Evolutionary conservation across 2,329 filamentous ascomycete genomes (phyloP), one percentile per base, ranked within the genome.

Genomic region (Amauroascus verrucosus): DNA sequence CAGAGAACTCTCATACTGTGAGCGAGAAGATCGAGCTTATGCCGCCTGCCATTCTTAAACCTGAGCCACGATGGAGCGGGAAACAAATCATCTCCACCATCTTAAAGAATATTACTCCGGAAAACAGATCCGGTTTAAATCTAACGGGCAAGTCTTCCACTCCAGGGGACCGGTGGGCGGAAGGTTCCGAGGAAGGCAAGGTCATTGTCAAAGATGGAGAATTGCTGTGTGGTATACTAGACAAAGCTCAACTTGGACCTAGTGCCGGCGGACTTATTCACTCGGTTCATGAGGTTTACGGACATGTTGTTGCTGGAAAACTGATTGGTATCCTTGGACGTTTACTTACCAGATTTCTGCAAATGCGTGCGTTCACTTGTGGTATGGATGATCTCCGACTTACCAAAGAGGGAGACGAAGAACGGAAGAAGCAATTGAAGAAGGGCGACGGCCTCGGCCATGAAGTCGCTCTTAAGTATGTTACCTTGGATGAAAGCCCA

Each of bases 51-150:
- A 77, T 97, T 40, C 75, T 90, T 61, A 94, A 90, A 66, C 93
- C 93, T 0, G 78, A 78, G 38, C 78, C 81, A 28, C 74, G 89
- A 51, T 98, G 93, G 93, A 97, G 90, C 1, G 93, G 93, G 58
- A 98, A 98, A 72, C 93, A 98, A 66, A 78, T 98, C 46, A 86
- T 98, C 57, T 91, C 88, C 2, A 95, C 89, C 0, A 85, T 98
- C 6, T 72, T 98, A 53, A 89, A 88, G 69, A 98, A 98, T 65
- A 90, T 97, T 61, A 85, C 82, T 58, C 93, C 93, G 0, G 70
- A 77, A 9, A 81, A 84, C 58, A 86, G 85, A 61, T 82, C 84
- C 54, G 85, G 87, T 26, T 74, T 97, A 30, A 90, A 83, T 62
- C 81, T 97, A 70, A 81, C 78, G 8, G 86, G 88, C 48, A 87